Percentiles rank a stretch among this genome's conserved stretches.
Conservation (phyloP, 2,329 filamentous ascomycete genomes). For the Thelonectria olida region DNA sequence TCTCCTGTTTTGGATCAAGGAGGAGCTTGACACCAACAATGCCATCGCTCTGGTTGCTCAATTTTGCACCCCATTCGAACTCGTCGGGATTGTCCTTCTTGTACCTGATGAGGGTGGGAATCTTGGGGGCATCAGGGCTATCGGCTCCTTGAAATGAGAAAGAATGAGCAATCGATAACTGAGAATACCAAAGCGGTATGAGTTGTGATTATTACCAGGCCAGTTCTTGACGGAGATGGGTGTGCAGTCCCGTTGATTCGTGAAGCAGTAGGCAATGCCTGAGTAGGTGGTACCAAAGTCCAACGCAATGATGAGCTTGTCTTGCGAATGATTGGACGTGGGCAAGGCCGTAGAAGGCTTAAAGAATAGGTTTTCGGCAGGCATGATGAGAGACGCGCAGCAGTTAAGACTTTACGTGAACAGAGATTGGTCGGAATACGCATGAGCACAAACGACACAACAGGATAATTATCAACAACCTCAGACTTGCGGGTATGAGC, state of each 20-base stretch:
- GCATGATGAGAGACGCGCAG: not conserved
- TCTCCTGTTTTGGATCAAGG: constrained; percentile 24
- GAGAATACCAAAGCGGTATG: too few species aligned
- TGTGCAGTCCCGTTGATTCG: constrained; percentile 15
- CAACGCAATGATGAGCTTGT: constrained; percentile 26
- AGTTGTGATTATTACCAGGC: constrained; percentile 23
- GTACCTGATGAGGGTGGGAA: constrained; percentile 32
- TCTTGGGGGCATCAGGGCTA: constrained; percentile 22
- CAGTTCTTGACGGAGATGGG: constrained; percentile 27
- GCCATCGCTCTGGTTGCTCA: constrained; percentile 2
- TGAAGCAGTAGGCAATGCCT: constrained; percentile 27
- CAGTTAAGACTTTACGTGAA: too few species aligned
- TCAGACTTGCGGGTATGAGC: too few species aligned
- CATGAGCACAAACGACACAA: too few species aligned
- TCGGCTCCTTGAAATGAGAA: constrained; percentile 8
- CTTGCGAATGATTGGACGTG: not conserved
- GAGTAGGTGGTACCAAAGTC: constrained; percentile 32
- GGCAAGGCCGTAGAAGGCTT: not conserved
- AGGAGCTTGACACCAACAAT: constrained; percentile 32
- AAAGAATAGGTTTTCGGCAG: constrained; percentile 1
- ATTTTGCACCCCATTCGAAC: constrained; percentile 26
- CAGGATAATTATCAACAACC: too few species aligned
- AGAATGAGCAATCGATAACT: too few species aligned
- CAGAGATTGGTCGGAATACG: too few species aligned
- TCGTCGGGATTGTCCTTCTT: not conserved